phyloP scores from a whole-genome alignment of 805 yeast genomes.

The Metschnikowia continentalis region DNA sequence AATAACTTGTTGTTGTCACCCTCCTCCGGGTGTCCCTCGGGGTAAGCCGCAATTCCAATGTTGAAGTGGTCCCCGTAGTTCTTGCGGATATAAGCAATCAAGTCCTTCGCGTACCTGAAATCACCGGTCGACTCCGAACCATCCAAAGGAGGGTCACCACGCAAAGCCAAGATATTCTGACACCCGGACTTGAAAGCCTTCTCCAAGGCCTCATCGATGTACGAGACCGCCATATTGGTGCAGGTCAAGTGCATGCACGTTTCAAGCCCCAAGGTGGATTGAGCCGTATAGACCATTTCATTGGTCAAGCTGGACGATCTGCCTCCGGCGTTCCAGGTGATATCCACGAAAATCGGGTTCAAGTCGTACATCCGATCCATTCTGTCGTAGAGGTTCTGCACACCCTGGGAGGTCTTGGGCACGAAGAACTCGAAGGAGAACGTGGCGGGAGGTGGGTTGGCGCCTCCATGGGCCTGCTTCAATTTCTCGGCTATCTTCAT shows the following conservation, averaged over 20 bases:
- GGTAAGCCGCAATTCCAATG: constrained; percentile 96
- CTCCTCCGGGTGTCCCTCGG: constrained; percentile 96
- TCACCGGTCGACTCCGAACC: constrained; percentile 76
- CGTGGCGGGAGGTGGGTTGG: constrained; percentile 53
- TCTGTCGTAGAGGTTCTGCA: constrained; percentile 90
- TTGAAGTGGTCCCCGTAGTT: constrained; percentile 86
- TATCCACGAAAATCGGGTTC: constrained; percentile 87
- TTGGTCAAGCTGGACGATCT: constrained; percentile 76
- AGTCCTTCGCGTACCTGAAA: constrained; percentile 83
- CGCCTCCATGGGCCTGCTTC: constrained; percentile 36
- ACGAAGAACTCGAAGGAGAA: constrained; percentile 96
- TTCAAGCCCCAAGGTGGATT: constrained; percentile 84
- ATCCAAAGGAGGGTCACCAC: constrained; percentile 92
- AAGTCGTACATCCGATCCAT: constrained; percentile 96
- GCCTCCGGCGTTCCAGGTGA: constrained; percentile 99
- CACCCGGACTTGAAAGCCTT: constrained; percentile 90
- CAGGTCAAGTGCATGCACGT: constrained; percentile 98
- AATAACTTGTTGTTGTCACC: constrained; percentile 45
- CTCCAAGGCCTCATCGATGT: constrained; percentile 79
- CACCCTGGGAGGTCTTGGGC: constrained; percentile 96
- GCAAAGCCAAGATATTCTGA: constrained; percentile 86
- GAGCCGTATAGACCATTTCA: constrained; percentile 88
- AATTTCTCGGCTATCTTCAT: constrained; percentile 43
- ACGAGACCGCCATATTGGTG: constrained; percentile 81
- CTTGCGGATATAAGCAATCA: constrained; percentile 67